Base-by-base conservation (phyloP, 371 early-diverging fungal species). In the Rhizomucor pusillus region DNA sequence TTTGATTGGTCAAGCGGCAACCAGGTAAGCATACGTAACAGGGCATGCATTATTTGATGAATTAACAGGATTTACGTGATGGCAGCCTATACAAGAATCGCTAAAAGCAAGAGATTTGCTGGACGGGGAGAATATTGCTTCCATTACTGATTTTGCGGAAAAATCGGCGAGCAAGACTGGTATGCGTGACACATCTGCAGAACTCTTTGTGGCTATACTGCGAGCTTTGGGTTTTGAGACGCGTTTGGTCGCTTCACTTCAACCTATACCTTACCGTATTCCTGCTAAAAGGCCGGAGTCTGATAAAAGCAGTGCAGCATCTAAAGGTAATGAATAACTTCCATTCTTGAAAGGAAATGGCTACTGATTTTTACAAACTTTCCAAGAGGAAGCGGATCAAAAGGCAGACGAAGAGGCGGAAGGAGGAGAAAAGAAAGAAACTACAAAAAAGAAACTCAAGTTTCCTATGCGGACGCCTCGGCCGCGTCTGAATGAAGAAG, bases 171-270 rank as follows among this genome's bases (percentile, higher is more conserved):
- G 48, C 1, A 60, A 62, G 43, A 36, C 58, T 5, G 75, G 71
- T 10, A 63, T 70, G 1, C 68, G 74, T 1, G 85, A 87, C 52
- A 73, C 77, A 2, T 73, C 74, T 45, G 73, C 79, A 1, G 66
- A 87, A 53, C 52, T 86, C 6, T 86, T 90, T 57, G 80, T 80
- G 1, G 80, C 82, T 1, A 60, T 82, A 1, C 67, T 79, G 43
- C 67, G 89, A 16, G 61, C 81, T 0, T 57, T 82, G 13, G 80
- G 77, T 3, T 62, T 80, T 22, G 75, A 81, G 39, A 57, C 82
- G 0, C 75, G 91, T 13, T 59, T 90, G 6, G 74, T 90, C 3
- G 76, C 73, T 36, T 88, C 91, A 4, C 54, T 90, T 3, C 88
- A 88, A 34, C 83, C 89, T 0, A 55, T 86, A 5, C 69, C 87